A percentile compares a stretch with the other conserved stretches of the same genome.
These are phyloP conservation scores for Pharnaceum exiguum DNA, from an alignment of 148 eudicot genomes.

Conservation along the genomic window DNA sequence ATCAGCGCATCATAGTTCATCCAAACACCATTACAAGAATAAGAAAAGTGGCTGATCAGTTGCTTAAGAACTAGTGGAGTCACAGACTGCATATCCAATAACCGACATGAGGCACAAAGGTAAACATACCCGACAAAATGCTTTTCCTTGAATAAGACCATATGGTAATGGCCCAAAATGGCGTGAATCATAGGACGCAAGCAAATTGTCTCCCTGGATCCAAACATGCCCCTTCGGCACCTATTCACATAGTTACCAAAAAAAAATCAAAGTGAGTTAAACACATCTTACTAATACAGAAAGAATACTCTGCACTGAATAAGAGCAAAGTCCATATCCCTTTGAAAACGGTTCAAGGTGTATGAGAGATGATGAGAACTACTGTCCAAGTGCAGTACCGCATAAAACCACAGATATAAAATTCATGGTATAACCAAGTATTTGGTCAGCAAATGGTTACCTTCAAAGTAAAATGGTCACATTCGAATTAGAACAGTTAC, in stretches of 20 bases:
- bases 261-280: background rate
- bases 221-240: conserved; percentile 92
- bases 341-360: too few relatives aligned
- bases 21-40: too few relatives aligned
- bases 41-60: too few relatives aligned
- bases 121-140: conserved; percentile 58
- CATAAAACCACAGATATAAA: too few relatives aligned
- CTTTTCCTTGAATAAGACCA: conserved; percentile 78
- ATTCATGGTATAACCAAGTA: too few relatives aligned
- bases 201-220: conserved; percentile 87
- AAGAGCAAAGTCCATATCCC: too few relatives aligned
- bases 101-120: background rate
- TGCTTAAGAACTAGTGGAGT: background rate
- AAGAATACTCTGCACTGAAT: background rate
- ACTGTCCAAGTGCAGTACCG: too few relatives aligned
- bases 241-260: conserved; percentile 24
- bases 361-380: too few relatives aligned
- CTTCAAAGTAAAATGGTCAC: too few relatives aligned
- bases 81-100: background rate
- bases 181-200: conserved; percentile 75
- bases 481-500: too few relatives aligned
- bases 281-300: background rate
- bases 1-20: too few relatives aligned
- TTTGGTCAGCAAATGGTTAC: too few relatives aligned
- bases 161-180: conserved; percentile 77